phyloP scores from a whole-genome alignment of 2,329 filamentous ascomycete genomes.

The Xenoacremonium recifei region DNA sequence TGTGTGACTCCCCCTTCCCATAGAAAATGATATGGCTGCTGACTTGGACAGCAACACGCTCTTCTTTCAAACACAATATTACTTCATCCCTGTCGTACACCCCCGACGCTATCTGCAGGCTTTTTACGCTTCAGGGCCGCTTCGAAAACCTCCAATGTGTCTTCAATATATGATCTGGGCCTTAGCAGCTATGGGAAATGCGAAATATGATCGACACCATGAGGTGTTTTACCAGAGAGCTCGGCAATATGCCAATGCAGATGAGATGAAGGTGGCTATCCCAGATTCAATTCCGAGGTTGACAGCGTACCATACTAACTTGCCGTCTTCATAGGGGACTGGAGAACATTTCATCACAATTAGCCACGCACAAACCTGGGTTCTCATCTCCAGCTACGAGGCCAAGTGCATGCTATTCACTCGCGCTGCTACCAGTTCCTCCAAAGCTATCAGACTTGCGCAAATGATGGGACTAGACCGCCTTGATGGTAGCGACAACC shows the following conservation, averaged over 20 bases:
- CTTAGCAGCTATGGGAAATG: conserved; percentile 67
- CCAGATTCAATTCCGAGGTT: too few relatives aligned
- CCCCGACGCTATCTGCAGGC: conserved; percentile 71
- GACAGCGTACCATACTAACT: too few relatives aligned
- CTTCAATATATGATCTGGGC: conserved; percentile 87
- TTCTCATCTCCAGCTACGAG: conserved; percentile 72
- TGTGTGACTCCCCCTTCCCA: conserved; percentile 62
- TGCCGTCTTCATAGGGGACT: too few relatives aligned
- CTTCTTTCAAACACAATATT: conserved; percentile 75
- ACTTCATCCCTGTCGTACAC: conserved; percentile 75
- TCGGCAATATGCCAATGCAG: conserved; percentile 77
- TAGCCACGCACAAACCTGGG: conserved; percentile 79
- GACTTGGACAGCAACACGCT: conserved; percentile 56
- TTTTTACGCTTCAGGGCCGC: conserved; percentile 68
- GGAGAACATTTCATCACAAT: conserved; percentile 80
- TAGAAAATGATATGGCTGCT: too few relatives aligned
- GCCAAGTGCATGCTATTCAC: conserved; percentile 85
- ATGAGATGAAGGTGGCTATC: conserved; percentile 71
- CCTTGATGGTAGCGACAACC: conserved; percentile 63
- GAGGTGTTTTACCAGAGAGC: conserved; percentile 80
- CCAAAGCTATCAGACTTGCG: conserved; percentile 66
- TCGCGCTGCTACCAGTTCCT: conserved; percentile 78
- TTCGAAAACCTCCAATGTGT: conserved; percentile 77
- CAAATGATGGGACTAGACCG: conserved; percentile 86
- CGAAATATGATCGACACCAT: conserved; percentile 70